Evolutionary conservation across 257 asterid species (phyloP), one percentile per base, ranked within the genome.

Genomic region (Lantana camara): DNA sequence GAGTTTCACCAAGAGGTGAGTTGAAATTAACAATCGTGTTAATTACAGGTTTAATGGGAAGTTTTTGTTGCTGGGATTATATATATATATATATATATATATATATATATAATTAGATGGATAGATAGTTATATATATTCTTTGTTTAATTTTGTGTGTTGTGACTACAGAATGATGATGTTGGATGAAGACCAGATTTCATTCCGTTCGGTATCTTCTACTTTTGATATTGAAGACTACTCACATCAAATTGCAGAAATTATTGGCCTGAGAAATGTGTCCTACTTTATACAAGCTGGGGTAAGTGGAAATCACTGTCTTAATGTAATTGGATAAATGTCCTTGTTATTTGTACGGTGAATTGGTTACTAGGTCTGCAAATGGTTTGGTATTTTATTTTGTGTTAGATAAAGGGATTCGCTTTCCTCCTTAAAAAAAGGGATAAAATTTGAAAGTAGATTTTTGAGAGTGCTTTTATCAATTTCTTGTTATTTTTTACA

Each of bases 191-290:
- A 94, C 66, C 97, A 94, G 80, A 88, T 94, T 69, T 90, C 99
- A 10, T 94, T 94, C 32, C 98, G 89, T 37, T 89, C 96, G 14
- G 98, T 82, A 58, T 88, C 95, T 9, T 83, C 91, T 3, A 90
- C 83, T 51, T 90, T 90, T 70, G 99, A 90, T 79, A 95, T 94
- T 56, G 98, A 94, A 79, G 99, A 94, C 73, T 94, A 94, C 74
- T 83, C 99, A 0, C 99, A 88, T 75, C 99, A 94, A 83, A 90
- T 94, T 74, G 98, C 99, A 3, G 98, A 88, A 77, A 94, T 94
- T 84, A 83, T 94, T 74, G 99, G 95, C 63, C 80, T 88, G 22
- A 82, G 97, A 68, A 90, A 94, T 63, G 96, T 80, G 37, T 88
- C 96, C 55, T 84, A 89, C 78, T 88, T 94, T 58, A 66, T 76